Conservation (phyloP, 2,329 filamentous ascomycete genomes). For the Sporothrix humicola region DNA sequence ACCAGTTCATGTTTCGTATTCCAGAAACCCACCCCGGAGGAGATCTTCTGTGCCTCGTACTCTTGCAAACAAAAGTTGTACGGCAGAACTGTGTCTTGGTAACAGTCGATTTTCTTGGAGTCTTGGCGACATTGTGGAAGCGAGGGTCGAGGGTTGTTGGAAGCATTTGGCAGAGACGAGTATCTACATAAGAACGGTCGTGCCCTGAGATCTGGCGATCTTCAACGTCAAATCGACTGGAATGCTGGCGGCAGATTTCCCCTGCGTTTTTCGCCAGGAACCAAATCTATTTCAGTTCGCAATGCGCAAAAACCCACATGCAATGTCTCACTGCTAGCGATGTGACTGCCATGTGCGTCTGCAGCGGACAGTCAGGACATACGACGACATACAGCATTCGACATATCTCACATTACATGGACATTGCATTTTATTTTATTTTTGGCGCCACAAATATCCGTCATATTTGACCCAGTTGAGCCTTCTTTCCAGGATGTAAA, state of each 20-base stretch:
- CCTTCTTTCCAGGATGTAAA: background rate
- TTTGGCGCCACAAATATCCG: background rate
- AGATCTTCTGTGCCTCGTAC: too few species aligned
- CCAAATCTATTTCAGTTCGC: background rate
- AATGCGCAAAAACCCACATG: background rate
- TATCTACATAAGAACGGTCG: background rate
- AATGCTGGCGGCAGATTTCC: background rate
- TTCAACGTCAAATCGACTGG: background rate
- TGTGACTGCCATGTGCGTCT: conserved; percentile 17
- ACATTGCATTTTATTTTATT: too few species aligned
- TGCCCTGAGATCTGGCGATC: background rate
- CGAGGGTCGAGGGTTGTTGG: background rate
- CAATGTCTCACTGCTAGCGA: conserved; percentile 26
- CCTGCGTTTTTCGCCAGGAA: background rate
- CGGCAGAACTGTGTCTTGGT: background rate
- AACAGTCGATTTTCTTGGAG: background rate
- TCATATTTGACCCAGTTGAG: background rate
- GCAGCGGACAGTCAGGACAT: background rate
- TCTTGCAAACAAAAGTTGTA: background rate
- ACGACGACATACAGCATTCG: background rate
- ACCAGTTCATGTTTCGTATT: background rate
- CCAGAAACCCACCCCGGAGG: background rate
- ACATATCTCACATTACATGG: too few species aligned
- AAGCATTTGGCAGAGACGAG: background rate
- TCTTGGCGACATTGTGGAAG: background rate